Percentiles rank a stretch among this genome's conserved stretches.
Conservation (phyloP, 2,329 filamentous ascomycete genomes). For the Fusarium neocosmosporiellum region DNA sequence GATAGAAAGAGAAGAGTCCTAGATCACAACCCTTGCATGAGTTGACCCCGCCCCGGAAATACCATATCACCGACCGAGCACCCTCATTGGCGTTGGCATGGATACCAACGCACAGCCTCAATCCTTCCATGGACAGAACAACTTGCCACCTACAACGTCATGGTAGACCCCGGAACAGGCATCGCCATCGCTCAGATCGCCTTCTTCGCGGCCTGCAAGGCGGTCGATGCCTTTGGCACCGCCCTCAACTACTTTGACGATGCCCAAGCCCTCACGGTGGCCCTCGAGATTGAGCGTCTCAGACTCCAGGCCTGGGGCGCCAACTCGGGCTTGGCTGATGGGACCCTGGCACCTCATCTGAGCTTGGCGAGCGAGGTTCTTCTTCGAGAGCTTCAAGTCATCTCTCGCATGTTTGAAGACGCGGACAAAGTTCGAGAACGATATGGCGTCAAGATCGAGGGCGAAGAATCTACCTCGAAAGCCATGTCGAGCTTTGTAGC, state of each 20-base stretch:
- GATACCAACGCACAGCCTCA: not conserved
- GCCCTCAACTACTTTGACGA: conserved; percentile 6
- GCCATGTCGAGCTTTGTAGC: not conserved
- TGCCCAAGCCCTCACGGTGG: not conserved
- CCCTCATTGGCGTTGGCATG: not conserved
- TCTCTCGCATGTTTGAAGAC: not conserved
- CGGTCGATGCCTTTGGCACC: conserved; percentile 1
- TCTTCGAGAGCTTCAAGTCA: not conserved
- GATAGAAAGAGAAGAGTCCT: not conserved
- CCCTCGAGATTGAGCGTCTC: conserved; percentile 1
- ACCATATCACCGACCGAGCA: not conserved
- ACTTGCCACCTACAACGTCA: not conserved
- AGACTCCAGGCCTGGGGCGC: conserved; percentile 3
- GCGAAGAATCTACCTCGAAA: not conserved
- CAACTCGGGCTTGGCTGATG: conserved; percentile 4
- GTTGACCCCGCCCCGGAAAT: not conserved
- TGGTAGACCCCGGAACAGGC: conserved; percentile 6
- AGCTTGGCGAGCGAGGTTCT: not conserved
- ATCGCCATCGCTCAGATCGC: conserved; percentile 2
- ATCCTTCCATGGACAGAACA: not conserved
- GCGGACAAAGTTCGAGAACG: not conserved
- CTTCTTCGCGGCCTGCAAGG: conserved; percentile 1
- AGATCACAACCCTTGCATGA: not conserved
- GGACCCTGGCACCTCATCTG: not conserved
- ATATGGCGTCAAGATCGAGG: not conserved